Evolutionary conservation across 139 green algal species (phyloP), one percentile per base, ranked within the genome.

Genomic region (Chlorella sp.): DNA sequence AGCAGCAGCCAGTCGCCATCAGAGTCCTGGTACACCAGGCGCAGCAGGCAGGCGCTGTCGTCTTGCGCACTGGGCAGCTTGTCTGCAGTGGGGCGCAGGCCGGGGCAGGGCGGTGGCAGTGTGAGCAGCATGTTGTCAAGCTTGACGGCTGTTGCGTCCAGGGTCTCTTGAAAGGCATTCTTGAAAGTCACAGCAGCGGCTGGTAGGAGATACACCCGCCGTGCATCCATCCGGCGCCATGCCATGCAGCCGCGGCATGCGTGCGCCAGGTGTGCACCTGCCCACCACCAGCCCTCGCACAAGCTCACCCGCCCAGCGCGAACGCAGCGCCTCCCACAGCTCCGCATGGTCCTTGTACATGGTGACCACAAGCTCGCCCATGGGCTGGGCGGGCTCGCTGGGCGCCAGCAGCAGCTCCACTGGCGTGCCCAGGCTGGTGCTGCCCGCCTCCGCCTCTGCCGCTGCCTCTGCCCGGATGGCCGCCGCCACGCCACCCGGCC

Each of bases 1-100:
- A 88, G 76, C 78, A 83, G 51, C 56, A 88, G 64, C 84, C 84
- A 88, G 76, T 88, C 84, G 7, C 72, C 84, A 3, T 85, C 84
- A 22, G 26, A 22, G 38, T 88, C 84, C 22, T 81, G 84, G 34
- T 85, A 88, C 68, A 84, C 68, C 76, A 88, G 56, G 14, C 76
- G 75, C 17, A 58, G 16, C 48, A 48, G 51, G 51, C 51, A 58
- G 68, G 32, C 32, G 41, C 74, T 58, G 32, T 32, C 51, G 22
- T 28, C 34, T n/a, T n/a, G n/a, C n/a, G 19, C 43, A 13, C 41
- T 38, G n/a, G 75, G 51, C 81, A 80, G 69, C 48, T 28, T 36
- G 41, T 80, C 74, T 68, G 74, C 75, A 22, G 34, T 44, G 20
- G 20, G n/a, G 3, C 2, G 40, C 34, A 62, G 48, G 17, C 3